These are phyloP conservation scores for Gomphus bonarii DNA, from an alignment of 1,284 basidiomycete genomes.

Conservation along the genomic window DNA sequence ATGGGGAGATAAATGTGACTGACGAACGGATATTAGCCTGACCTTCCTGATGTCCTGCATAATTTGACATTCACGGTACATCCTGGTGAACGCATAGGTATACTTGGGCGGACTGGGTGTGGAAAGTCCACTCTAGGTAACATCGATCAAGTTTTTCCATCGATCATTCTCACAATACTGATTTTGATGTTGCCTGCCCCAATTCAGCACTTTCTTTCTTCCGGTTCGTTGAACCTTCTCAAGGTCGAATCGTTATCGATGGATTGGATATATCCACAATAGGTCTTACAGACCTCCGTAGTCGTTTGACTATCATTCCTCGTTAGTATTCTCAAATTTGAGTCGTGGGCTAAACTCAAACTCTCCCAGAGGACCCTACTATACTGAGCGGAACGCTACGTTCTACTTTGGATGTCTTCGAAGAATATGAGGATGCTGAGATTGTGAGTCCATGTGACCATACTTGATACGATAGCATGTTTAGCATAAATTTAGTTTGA, in stretches of 20 bases:
- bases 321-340: conserved; percentile 62
- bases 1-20: neutral
- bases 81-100: conserved; percentile 25
- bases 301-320: conserved; percentile 44
- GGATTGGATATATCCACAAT: conserved; percentile 86
- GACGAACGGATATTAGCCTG: conserved; percentile 37
- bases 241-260: conserved; percentile 75
- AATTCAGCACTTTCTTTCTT: conserved; percentile 21
- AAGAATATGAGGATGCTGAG: conserved; percentile 53
- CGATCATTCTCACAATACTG: neutral
- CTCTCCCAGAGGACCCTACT: conserved; percentile 70
- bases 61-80: conserved; percentile 67
- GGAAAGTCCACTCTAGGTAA: conserved; percentile 15
- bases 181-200: neutral
- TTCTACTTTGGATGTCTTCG: conserved; percentile 82
- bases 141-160: neutral
- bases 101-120: conserved; percentile 8
- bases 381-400: conserved; percentile 84
- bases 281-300: conserved; percentile 76
- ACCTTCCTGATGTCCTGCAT: conserved; percentile 84
- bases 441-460: neutral
- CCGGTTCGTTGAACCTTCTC: conserved; percentile 78
- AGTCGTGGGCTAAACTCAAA: neutral
- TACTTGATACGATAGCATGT: neutral
- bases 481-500: conserved; percentile 48